Conservation (phyloP, 2,329 filamentous ascomycete species). For the Neonectria ditissima region DNA sequence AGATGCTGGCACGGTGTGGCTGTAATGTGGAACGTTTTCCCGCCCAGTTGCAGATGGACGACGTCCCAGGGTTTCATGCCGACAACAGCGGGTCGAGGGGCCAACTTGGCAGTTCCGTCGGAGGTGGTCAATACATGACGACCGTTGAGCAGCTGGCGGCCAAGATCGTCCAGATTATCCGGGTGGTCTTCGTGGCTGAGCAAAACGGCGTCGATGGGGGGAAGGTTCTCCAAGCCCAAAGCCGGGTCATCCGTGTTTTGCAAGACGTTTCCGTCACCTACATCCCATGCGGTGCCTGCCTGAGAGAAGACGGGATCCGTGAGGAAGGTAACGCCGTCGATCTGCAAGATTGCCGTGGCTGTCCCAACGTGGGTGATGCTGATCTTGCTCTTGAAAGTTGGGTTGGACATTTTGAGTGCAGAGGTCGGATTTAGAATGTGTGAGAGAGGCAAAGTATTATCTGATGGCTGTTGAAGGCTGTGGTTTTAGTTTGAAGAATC, state of each 20-base stretch:
- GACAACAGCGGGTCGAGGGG: not conserved
- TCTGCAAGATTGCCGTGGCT: slow-evolving; percentile 60
- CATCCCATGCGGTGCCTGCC: not conserved
- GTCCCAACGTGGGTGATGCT: slow-evolving; percentile 60
- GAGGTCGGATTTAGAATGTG: too few species aligned
- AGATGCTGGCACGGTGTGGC: not conserved
- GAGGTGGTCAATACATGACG: not conserved
- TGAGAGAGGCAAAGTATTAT: too few species aligned
- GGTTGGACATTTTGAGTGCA: too few species aligned
- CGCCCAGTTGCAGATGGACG: not conserved
- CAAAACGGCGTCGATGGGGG: slow-evolving; percentile 15
- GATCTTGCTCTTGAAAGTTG: not conserved
- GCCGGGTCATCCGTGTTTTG: not conserved
- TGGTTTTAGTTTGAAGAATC: too few species aligned
- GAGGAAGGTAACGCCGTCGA: slow-evolving; percentile 56
- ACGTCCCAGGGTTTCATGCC: slow-evolving; percentile 6
- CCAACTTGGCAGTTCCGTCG: slow-evolving; percentile 7
- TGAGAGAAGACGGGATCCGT: slow-evolving; percentile 61
- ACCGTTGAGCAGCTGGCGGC: slow-evolving; percentile 3
- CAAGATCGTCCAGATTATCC: slow-evolving; percentile 7
- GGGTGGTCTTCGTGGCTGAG: slow-evolving; percentile 22
- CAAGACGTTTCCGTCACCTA: not conserved
- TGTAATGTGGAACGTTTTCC: slow-evolving; percentile 8
- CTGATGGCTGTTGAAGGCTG: too few species aligned
- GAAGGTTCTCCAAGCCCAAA: not conserved